These are phyloP conservation scores for Salix suchowensis DNA, from an alignment of 345 rosid species.

Conservation along the genomic window DNA sequence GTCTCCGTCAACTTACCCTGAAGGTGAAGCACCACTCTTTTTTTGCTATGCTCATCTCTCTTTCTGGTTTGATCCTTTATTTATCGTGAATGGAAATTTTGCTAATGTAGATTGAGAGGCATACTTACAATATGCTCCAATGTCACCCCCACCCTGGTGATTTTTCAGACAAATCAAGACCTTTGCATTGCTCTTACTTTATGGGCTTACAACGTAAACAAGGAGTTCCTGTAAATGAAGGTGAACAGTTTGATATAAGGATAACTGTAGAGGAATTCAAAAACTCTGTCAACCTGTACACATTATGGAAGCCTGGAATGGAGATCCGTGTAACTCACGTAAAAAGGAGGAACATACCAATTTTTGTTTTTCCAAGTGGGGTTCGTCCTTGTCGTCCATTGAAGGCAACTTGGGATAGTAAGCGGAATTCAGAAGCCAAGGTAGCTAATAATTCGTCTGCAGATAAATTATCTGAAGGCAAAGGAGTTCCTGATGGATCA, in stretches of 20 bases:
- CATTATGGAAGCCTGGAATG: slow-evolving; percentile 74
- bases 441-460: slow-evolving; percentile 30
- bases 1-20: slow-evolving; percentile 87
- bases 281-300: slow-evolving; percentile 55
- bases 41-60: neutral
- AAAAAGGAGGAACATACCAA: slow-evolving; percentile 63
- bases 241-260: slow-evolving; percentile 83
- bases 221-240: slow-evolving; percentile 72
- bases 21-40: slow-evolving; percentile 41
- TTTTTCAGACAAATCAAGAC: slow-evolving; percentile 65
- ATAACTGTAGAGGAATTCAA: slow-evolving; percentile 87
- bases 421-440: slow-evolving; percentile 46
- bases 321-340: slow-evolving; percentile 72
- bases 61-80: neutral
- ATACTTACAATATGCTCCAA: slow-evolving; percentile 77
- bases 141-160: slow-evolving; percentile 94
- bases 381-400: slow-evolving; percentile 62
- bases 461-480: slow-evolving; percentile 49
- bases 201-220: slow-evolving; percentile 97
- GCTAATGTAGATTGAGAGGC: slow-evolving; percentile 70
- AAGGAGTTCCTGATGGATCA: slow-evolving; percentile 51
- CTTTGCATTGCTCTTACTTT: slow-evolving; percentile 68
- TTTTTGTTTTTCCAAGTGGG: slow-evolving; percentile 83
- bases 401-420: slow-evolving; percentile 69
- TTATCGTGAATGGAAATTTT: slow-evolving; percentile 23